A percentile compares a stretch with the other conserved stretches of the same genome.
Evolutionary conservation across 192 early-diverging fungal genomes (phyloP).

Genomic region (Coemansia sp.): DNA sequence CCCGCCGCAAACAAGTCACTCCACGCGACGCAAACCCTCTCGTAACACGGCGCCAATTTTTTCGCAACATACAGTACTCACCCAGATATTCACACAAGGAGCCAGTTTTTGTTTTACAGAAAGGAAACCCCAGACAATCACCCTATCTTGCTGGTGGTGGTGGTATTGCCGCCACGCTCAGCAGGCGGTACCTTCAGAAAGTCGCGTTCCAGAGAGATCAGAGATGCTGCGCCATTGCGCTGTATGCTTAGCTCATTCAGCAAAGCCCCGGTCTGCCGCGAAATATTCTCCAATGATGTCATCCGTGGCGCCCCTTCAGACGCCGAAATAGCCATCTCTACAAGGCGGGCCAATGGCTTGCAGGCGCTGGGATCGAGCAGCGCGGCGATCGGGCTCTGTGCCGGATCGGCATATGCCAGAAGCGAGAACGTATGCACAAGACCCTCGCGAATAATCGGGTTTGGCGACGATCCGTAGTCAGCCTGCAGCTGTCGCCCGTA

Average conservation of each 20-base stretch:
- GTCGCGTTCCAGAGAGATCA: slow-evolving; percentile 49
- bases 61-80: too few relatives aligned
- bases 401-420: slow-evolving; percentile 67
- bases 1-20: neutral
- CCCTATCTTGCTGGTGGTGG: neutral
- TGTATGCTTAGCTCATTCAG: slow-evolving; percentile 42
- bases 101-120: too few relatives aligned
- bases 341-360: slow-evolving; percentile 60
- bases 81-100: too few relatives aligned
- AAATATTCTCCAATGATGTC: slow-evolving; percentile 60
- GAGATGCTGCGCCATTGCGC: slow-evolving; percentile 43
- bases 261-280: slow-evolving; percentile 34
- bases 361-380: slow-evolving; percentile 58
- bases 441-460: slow-evolving; percentile 46
- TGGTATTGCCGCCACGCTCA: neutral
- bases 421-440: slow-evolving; percentile 69
- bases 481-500: slow-evolving; percentile 60
- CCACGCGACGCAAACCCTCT: too few relatives aligned
- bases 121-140: too few relatives aligned
- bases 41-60: too few relatives aligned
- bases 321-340: slow-evolving; percentile 70
- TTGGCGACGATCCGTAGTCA: slow-evolving; percentile 54
- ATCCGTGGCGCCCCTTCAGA: slow-evolving; percentile 59
- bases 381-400: slow-evolving; percentile 51
- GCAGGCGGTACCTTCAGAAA: slow-evolving; percentile 19